Conservation (phyloP, 208 protist genomes). For the Trypanosoma mega region DNA sequence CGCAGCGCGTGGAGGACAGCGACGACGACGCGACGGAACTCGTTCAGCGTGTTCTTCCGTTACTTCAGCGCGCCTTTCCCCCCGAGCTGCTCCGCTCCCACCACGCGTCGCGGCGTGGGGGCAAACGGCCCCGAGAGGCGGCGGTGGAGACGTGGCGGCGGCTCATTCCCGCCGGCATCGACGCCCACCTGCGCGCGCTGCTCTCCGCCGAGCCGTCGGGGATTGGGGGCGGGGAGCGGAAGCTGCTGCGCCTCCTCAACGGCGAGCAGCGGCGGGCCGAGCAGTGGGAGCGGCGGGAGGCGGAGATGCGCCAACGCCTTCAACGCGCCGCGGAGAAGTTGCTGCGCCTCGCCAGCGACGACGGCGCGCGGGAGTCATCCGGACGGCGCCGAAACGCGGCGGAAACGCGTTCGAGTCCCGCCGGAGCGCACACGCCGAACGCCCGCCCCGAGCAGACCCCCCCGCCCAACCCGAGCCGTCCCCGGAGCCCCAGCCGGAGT, state of each 20-base stretch:
- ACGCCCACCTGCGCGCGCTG: constrained; percentile 20
- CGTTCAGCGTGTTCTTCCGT: constrained; percentile 16
- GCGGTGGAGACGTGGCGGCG: constrained; percentile 11
- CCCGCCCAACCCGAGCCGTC: too few species aligned
- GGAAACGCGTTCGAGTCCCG: too few species aligned
- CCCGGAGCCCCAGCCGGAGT: too few species aligned
- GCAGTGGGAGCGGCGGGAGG: constrained; percentile 29
- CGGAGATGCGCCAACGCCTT: constrained; percentile 29
- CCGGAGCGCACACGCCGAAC: too few species aligned
- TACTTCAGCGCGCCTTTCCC: constrained; percentile 27
- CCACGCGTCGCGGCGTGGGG: background rate
- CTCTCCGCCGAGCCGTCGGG: background rate
- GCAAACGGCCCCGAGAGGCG: background rate
- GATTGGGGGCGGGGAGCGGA: constrained; percentile 17
- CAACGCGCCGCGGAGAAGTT: constrained; percentile 26
- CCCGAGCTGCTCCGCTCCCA: background rate
- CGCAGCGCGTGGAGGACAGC: background rate
- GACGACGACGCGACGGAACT: constrained; percentile 14
- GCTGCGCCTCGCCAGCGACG: background rate
- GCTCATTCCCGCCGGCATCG: constrained; percentile 25
- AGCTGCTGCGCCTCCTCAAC: constrained; percentile 29
- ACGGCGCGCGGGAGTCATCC: too few species aligned
- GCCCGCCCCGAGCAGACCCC: too few species aligned
- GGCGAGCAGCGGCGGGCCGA: constrained; percentile 30
- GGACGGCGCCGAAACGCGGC: too few species aligned